Evolutionary conservation across 441 rosid genomes (phyloP).

Genomic region (Mallotus repandus): DNA sequence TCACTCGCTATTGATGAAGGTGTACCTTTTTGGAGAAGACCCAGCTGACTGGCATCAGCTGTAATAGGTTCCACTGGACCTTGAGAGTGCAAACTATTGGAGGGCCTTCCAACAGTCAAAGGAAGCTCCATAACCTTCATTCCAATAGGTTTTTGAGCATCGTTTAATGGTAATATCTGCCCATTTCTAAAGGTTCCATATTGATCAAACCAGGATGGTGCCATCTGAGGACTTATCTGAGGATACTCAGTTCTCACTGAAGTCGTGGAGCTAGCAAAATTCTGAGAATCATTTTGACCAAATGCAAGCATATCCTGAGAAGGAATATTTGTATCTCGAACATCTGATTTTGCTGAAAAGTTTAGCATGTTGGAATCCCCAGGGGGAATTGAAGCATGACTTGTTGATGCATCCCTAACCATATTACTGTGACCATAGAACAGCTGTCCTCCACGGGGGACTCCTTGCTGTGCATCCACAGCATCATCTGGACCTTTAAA

Average conservation of each 20-base stretch:
- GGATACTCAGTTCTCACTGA: slow-evolving; percentile 42
- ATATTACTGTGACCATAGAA: slow-evolving; percentile 28
- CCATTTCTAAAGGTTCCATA: slow-evolving; percentile 66
- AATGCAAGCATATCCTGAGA: slow-evolving; percentile 34
- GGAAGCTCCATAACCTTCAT: slow-evolving; percentile 42
- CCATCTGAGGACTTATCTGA: slow-evolving; percentile 68
- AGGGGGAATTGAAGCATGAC: slow-evolving; percentile 26
- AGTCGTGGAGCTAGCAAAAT: slow-evolving; percentile 33
- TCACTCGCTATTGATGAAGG: slow-evolving; percentile 36
- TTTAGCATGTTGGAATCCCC: slow-evolving; percentile 44
- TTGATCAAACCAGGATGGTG: slow-evolving; percentile 76
- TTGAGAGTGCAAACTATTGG: slow-evolving; percentile 40
- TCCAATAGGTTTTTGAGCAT: slow-evolving; percentile 37
- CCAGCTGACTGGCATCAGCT: slow-evolving; percentile 33
- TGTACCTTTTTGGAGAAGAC: slow-evolving; percentile 31
- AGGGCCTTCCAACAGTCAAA: slow-evolving; percentile 39
- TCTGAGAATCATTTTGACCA: slow-evolving; percentile 39
- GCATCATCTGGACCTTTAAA: slow-evolving; percentile 40
- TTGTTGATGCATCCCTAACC: slow-evolving; percentile 28
- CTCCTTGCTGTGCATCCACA: slow-evolving; percentile 33
- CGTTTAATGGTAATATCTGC: slow-evolving; percentile 45
- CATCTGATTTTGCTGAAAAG: slow-evolving; percentile 36
- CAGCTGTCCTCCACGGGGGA: slow-evolving; percentile 32
- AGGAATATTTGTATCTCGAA: slow-evolving; percentile 29
- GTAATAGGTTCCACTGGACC: slow-evolving; percentile 34